A percentile compares a stretch with the other conserved stretches of the same genome.
Evolutionary conservation across 106 monocot genomes (phyloP).

Genomic region (Dioscorea dumetorum): DNA sequence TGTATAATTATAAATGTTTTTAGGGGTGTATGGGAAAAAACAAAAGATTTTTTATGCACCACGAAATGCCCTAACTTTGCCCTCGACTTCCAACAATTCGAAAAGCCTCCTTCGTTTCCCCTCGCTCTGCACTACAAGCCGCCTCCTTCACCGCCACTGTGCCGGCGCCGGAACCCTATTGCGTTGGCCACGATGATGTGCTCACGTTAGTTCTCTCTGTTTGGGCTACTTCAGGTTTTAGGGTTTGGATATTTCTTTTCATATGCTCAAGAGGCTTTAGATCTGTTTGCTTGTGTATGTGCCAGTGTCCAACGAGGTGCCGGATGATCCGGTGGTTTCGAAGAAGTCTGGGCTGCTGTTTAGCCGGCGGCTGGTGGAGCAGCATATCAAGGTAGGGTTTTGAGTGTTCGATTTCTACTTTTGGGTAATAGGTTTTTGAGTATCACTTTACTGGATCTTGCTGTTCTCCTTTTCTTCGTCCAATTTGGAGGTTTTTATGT

Average conservation of each 20-base stretch:
- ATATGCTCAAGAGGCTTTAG: too few relatives aligned
- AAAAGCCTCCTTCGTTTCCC: not conserved
- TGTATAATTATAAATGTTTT: too few relatives aligned
- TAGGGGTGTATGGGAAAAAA: not conserved
- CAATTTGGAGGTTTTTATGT: not conserved
- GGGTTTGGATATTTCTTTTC: not conserved
- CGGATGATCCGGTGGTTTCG: constrained; percentile 90
- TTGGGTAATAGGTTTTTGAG: not conserved
- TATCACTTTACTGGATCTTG: not conserved
- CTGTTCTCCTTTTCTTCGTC: not conserved
- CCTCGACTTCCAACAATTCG: not conserved
- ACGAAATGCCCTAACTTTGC: not conserved
- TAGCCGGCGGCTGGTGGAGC: constrained; percentile 71
- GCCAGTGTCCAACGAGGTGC: constrained; percentile 87
- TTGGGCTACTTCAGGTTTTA: constrained; percentile 2
- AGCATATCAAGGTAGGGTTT: constrained; percentile 48
- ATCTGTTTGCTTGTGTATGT: not conserved
- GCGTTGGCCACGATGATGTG: constrained; percentile 50
- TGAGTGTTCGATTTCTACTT: not conserved
- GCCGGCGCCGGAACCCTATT: not conserved
- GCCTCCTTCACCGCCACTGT: not conserved
- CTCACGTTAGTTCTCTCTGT: constrained; percentile 32
- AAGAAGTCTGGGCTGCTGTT: constrained; percentile 71
- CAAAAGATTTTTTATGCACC: not conserved
- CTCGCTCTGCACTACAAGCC: not conserved